These are phyloP conservation scores for Fonsecaea pugnacius DNA, from an alignment of 2,329 filamentous ascomycete species.

Conservation along the genomic window DNA sequence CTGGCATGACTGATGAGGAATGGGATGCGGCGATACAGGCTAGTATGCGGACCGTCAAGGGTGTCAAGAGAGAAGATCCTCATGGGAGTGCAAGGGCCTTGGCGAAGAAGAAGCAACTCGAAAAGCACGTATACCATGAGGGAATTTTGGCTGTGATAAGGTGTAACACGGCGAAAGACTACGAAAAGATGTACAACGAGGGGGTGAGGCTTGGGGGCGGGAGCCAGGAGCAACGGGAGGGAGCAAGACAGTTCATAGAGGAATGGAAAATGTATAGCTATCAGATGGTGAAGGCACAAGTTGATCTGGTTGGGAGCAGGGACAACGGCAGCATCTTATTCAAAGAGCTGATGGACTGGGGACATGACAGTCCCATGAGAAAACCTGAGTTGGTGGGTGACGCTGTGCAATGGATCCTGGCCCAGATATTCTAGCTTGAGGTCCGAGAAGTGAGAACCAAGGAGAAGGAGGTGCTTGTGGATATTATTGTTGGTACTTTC, in stretches of 20 bases:
- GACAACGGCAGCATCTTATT: neutral
- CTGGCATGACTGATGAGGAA: constrained; percentile 42
- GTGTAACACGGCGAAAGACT: constrained; percentile 43
- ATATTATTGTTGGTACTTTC: too few species aligned
- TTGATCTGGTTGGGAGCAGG: constrained; percentile 15
- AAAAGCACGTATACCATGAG: constrained; percentile 38
- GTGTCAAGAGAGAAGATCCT: constrained; percentile 15
- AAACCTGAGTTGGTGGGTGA: constrained; percentile 13
- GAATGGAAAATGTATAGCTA: constrained; percentile 17
- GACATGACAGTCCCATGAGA: constrained; percentile 12
- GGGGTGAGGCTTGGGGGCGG: constrained; percentile 44
- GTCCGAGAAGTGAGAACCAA: too few species aligned
- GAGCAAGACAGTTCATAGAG: constrained; percentile 21
- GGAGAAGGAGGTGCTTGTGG: too few species aligned
- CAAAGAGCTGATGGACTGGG: constrained; percentile 12
- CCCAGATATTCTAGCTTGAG: too few species aligned
- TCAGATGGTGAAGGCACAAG: constrained; percentile 13
- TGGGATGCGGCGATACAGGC: constrained; percentile 36
- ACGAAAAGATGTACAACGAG: constrained; percentile 42
- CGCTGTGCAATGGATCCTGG: constrained; percentile 7
- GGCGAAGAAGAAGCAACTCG: constrained; percentile 42
- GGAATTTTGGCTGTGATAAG: constrained; percentile 46
- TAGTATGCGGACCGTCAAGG: constrained; percentile 6
- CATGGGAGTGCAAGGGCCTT: constrained; percentile 34
- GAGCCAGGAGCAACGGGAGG: constrained; percentile 39